Evolutionary conservation across 495 filamentous ascomycete species (phyloP).

Genomic region (Trichoderma reesei): DNA sequence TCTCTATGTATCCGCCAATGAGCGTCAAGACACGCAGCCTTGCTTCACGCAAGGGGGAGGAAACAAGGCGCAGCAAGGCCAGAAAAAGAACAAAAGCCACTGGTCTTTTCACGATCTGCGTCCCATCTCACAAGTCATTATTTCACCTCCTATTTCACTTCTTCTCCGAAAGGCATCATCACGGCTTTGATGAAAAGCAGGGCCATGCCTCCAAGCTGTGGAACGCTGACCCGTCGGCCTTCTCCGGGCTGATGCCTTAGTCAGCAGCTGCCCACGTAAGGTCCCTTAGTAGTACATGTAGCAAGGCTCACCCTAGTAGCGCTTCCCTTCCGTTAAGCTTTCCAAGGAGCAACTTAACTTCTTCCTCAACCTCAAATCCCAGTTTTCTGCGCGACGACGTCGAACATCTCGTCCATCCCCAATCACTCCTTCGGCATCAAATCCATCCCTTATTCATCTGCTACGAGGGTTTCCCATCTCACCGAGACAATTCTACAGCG

Average conservation of each 20-base stretch:
- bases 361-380: neutral
- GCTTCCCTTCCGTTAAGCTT: neutral
- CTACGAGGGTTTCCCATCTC: neutral
- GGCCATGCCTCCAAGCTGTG: no score
- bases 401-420: neutral
- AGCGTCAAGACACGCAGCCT: neutral
- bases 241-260: neutral
- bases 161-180: neutral
- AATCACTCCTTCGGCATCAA: neutral
- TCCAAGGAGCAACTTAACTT: constrained; percentile 4
- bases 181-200: neutral
- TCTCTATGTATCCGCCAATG: no score
- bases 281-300: no score
- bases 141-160: no score
- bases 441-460: neutral
- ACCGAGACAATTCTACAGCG: neutral
- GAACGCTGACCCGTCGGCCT: no score
- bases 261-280: neutral
- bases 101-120: neutral
- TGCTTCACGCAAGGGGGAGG: neutral
- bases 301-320: neutral
- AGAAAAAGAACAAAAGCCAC: no score
- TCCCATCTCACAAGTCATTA: no score
- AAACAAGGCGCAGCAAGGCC: neutral
- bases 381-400: neutral